Base-by-base conservation (phyloP, 2,329 filamentous ascomycete genomes). In the Chrysoporthe deuterocubensis region DNA sequence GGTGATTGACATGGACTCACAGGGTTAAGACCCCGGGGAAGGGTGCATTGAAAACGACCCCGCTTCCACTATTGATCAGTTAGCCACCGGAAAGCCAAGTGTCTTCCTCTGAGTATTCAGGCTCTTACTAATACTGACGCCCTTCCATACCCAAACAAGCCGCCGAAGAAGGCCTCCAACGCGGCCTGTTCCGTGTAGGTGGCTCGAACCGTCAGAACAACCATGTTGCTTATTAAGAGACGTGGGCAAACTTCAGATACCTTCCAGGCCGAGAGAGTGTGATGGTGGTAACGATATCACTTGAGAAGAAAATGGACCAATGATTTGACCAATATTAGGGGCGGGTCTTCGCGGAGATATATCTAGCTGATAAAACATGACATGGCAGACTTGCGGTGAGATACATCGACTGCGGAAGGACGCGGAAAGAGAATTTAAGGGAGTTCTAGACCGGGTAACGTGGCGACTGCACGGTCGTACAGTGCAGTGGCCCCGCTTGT, bases 181-280 rank as follows among this genome's bases (percentile, higher is more conserved):
- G 50, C 6, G 18, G 65, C 50, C 61, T 67, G 65, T 37, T 67
- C 65, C 40, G 60, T 63, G 11, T 67, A 67, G 16, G 65, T 67
- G 52, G 65, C 65, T 21, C 65, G 65, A 34, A 67, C 44, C 42
- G 46, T 64, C 14, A 67, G 54, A 40, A 59, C 44, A n/a, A 63
- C 56, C 65, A 67, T 67, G n/a, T 5, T 32, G 42, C 14, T 7
- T 32, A 16, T 8, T 37, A 57, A 5, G 34, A 18, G 11, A 34
- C 11, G 26, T 37, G 44, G 44, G 9, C 37, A 40, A 9, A 40
- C 5, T 8, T n/a, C 44, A 18, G 44, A 48, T 6, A 48, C 5
- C 44, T 48, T 48, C 44, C 44, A 48, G 44, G 6, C 14, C 18
- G 44, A n/a, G 7, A 46, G 16, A n/a, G 18, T n/a, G 44, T 48